phyloP scores from a whole-genome alignment of 2,329 filamentous ascomycete species.

The Periconia digitata region DNA sequence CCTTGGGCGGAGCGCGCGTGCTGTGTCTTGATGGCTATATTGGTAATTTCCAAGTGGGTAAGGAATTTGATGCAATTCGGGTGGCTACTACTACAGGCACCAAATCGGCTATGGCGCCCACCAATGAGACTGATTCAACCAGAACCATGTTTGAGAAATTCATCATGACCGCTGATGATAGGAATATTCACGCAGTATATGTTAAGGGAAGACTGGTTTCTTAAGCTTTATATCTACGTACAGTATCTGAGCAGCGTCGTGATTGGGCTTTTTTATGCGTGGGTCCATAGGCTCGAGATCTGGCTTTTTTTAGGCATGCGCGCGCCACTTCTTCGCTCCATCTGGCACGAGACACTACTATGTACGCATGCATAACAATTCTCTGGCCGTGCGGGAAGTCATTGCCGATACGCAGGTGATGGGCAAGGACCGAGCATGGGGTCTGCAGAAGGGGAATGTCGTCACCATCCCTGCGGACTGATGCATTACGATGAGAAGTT shows the following conservation, averaged over 20 bases:
- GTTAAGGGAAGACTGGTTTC: slow-evolving; percentile 2
- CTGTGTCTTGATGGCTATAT: slow-evolving; percentile 56
- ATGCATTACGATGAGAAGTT: slow-evolving; percentile 6
- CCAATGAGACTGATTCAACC: slow-evolving; percentile 53
- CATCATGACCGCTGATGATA: slow-evolving; percentile 66
- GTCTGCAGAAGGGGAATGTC: slow-evolving; percentile 7
- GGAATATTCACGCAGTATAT: slow-evolving; percentile 60
- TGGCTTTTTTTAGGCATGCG: too few species aligned
- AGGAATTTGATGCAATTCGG: slow-evolving; percentile 63
- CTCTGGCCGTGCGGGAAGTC: slow-evolving; percentile 7
- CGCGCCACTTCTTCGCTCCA: slow-evolving; percentile 7
- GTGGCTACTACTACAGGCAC: slow-evolving; percentile 45
- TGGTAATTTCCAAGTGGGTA: slow-evolving; percentile 60
- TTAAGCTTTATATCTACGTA: too few species aligned
- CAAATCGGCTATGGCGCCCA: slow-evolving; percentile 48
- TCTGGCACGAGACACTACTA: slow-evolving; percentile 6
- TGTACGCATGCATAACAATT: slow-evolving; percentile 8
- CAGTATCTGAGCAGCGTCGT: too few species aligned
- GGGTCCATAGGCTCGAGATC: too few species aligned
- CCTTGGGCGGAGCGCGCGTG: slow-evolving; percentile 62
- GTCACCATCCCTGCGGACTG: slow-evolving; percentile 6
- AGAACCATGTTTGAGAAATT: slow-evolving; percentile 62
- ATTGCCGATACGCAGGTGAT: slow-evolving; percentile 6
- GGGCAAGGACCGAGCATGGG: slow-evolving; percentile 6
- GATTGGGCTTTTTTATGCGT: too few species aligned